phyloP scores from a whole-genome alignment of 345 rosid species.

The Cardamine resedifolia region DNA sequence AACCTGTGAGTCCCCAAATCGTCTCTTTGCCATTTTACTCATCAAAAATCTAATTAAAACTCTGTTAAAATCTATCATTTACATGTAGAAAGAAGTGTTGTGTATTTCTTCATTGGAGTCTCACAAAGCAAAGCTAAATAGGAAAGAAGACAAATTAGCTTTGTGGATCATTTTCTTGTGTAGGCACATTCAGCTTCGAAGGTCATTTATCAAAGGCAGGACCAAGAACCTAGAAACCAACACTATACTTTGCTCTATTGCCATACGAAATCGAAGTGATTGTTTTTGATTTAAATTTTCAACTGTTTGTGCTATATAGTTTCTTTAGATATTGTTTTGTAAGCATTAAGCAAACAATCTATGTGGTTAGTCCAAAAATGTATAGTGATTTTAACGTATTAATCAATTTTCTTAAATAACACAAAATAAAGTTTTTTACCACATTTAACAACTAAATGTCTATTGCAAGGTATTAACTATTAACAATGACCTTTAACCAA shows the following conservation, averaged over 20 bases:
- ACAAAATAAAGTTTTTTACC: too few species aligned
- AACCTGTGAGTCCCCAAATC: conserved; percentile 47
- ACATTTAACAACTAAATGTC: background rate
- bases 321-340: conserved; percentile 21
- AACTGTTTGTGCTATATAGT: background rate
- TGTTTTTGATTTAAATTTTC: conserved; percentile 1
- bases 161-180: conserved; percentile 11
- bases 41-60: background rate
- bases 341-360: conserved; percentile 24
- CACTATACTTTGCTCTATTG: background rate
- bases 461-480: background rate
- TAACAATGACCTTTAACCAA: too few species aligned
- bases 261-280: background rate
- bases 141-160: background rate
- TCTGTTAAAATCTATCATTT: background rate
- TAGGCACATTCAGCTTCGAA: conserved; percentile 13
- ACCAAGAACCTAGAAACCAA: conserved; percentile 3
- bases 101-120: background rate
- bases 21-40: conserved; percentile 16
- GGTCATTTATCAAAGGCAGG: conserved; percentile 10
- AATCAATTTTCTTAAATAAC: too few species aligned
- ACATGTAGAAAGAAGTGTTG: conserved; percentile 10
- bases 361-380: conserved; percentile 12
- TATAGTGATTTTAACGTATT: conserved; percentile 25
- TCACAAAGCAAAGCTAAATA: background rate